These are phyloP conservation scores for Metroxylon sagu DNA, from an alignment of 176 grass and related monocot genomes.

Conservation along the genomic window DNA sequence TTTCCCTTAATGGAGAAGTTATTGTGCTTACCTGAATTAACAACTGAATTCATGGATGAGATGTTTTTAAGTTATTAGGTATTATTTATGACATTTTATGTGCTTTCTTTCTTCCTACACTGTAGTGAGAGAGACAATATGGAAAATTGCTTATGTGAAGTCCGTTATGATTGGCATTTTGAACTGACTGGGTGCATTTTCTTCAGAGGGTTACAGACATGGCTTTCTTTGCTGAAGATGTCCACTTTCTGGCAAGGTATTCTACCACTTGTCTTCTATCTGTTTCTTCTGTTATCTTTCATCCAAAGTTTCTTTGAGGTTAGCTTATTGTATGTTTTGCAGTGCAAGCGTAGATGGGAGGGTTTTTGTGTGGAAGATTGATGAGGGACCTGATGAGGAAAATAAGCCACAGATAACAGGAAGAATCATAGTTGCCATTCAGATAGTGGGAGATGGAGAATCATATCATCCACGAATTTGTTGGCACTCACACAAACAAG, in stretches of 20 bases:
- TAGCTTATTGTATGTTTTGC: constrained; percentile 13
- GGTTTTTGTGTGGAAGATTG: constrained; percentile 92
- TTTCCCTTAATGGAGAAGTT: too few species aligned
- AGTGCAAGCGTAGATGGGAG: constrained; percentile 95
- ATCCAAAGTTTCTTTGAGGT: constrained; percentile 1
- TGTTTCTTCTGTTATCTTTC: neutral
- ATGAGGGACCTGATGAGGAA: constrained; percentile 74
- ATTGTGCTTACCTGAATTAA: too few species aligned
- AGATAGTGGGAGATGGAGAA: constrained; percentile 63
- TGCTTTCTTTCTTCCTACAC: too few species aligned
- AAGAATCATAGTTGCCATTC: constrained; percentile 70
- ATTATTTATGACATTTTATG: too few species aligned
- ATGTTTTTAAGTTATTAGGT: too few species aligned
- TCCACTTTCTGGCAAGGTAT: constrained; percentile 91
- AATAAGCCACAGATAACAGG: constrained; percentile 86
- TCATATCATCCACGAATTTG: constrained; percentile 90
- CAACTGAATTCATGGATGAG: too few species aligned
- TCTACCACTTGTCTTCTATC: constrained; percentile 17
- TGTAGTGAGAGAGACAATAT: too few species aligned
- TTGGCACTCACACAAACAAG: constrained; percentile 98
- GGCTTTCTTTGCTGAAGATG: constrained; percentile 98
- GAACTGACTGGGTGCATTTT: constrained; percentile 13
- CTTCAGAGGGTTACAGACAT: constrained; percentile 93
- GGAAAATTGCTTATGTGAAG: too few species aligned
- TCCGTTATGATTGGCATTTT: constrained; percentile 26